A percentile compares a stretch with the other conserved stretches of the same genome.
These are phyloP conservation scores for Jacaranda copaia DNA, from an alignment of 257 asterid genomes.

Conservation along the genomic window DNA sequence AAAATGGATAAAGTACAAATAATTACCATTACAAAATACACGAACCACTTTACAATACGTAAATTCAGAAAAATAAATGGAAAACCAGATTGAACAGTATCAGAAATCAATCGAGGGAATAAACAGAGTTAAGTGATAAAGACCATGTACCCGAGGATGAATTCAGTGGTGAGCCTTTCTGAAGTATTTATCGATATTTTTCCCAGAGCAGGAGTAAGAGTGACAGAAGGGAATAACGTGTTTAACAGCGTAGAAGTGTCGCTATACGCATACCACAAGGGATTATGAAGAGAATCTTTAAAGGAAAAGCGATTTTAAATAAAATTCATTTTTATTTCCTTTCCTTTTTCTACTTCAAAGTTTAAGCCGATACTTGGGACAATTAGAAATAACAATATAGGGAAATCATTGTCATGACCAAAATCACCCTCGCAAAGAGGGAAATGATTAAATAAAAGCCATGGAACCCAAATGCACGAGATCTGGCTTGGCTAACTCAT, in stretches of 20 bases:
- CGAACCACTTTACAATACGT: background rate
- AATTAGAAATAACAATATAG: too few species aligned
- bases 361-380: too few species aligned
- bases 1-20: background rate
- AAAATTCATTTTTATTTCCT: too few species aligned
- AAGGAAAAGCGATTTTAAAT: background rate
- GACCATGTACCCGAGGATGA: conserved; percentile 17
- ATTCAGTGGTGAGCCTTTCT: background rate
- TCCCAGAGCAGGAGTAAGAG: background rate
- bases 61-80: background rate
- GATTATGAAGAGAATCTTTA: background rate
- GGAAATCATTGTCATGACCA: too few species aligned
- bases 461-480: too few species aligned
- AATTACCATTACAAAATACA: background rate
- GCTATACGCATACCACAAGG: background rate
- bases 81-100: background rate
- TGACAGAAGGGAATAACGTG: background rate
- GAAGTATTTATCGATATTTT: background rate
- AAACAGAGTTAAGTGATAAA: background rate
- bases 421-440: too few species aligned
- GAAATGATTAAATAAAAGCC: too few species aligned
- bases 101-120: background rate
- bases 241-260: background rate
- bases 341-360: too few species aligned
- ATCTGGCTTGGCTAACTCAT: too few species aligned